These are phyloP conservation scores for Pichia terricola DNA, from an alignment of 1,139 yeast genomes.

Conservation along the genomic window DNA sequence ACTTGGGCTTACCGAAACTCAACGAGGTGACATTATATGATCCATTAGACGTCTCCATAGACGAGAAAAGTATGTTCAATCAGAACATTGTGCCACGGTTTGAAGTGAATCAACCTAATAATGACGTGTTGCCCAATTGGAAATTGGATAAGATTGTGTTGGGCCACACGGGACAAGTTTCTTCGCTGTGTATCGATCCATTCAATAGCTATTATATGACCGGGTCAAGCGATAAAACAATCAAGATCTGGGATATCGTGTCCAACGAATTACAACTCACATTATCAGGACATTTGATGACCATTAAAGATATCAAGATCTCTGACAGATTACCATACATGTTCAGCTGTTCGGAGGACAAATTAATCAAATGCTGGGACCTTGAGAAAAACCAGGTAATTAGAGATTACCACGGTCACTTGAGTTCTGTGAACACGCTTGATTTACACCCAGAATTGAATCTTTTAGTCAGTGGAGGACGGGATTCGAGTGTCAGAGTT, in stretches of 20 bases:
- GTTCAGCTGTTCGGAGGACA: conserved; percentile 91
- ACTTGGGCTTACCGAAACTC: conserved; percentile 7
- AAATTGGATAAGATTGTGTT: conserved; percentile 62
- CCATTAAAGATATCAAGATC: conserved; percentile 67
- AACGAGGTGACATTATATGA: conserved; percentile 8
- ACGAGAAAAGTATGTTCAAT: too few species aligned
- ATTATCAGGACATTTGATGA: conserved; percentile 85
- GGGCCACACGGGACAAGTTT: conserved; percentile 93
- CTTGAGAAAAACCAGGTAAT: conserved; percentile 75
- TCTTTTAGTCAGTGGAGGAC: conserved; percentile 78
- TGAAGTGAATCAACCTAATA: too few species aligned
- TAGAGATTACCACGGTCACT: conserved; percentile 88
- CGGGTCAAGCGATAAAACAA: conserved; percentile 81
- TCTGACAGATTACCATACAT: conserved; percentile 76
- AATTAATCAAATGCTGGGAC: conserved; percentile 95
- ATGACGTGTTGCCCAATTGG: conserved; percentile 33
- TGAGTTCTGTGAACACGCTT: conserved; percentile 78
- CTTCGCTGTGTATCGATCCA: conserved; percentile 73
- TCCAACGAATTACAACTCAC: conserved; percentile 61
- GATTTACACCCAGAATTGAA: conserved; percentile 84
- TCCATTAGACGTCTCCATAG: too few species aligned
- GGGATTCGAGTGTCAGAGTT: conserved; percentile 77
- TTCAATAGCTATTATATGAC: conserved; percentile 87
- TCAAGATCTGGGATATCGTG: conserved; percentile 88
- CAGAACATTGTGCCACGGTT: too few species aligned